These are phyloP conservation scores for Populus trichocarpa DNA, from an alignment of 441 rosid species.

Conservation along the genomic window DNA sequence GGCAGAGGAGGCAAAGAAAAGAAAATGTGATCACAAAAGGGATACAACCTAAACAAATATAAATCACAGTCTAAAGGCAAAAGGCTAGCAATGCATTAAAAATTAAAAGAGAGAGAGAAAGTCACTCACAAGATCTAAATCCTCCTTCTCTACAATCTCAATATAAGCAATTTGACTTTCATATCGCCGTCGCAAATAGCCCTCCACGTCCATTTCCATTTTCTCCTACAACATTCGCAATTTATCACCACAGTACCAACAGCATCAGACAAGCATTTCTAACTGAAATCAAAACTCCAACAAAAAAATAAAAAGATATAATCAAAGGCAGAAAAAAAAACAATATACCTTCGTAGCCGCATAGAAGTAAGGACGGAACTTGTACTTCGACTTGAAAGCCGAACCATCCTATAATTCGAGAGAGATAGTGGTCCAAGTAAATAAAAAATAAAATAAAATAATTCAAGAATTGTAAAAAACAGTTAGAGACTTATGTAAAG, in stretches of 20 bases:
- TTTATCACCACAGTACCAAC: slow-evolving; percentile 1
- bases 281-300: slow-evolving; percentile 14
- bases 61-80: neutral
- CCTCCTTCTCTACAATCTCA: slow-evolving; percentile 84
- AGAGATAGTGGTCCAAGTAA: neutral
- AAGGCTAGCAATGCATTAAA: neutral
- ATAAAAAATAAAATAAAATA: slow-evolving; percentile 5
- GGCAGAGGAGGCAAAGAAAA: neutral
- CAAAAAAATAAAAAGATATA: slow-evolving; percentile 5
- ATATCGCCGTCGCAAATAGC: slow-evolving; percentile 74
- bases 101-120: neutral
- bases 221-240: slow-evolving; percentile 42
- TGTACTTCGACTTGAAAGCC: slow-evolving; percentile 85
- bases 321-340: neutral
- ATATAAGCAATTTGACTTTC: slow-evolving; percentile 82
- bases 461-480: neutral
- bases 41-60: neutral
- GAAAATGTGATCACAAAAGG: neutral
- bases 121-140: slow-evolving; percentile 83
- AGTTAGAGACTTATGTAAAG: neutral
- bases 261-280: neutral
- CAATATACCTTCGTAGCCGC: slow-evolving; percentile 69
- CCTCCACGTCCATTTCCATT: slow-evolving; percentile 89
- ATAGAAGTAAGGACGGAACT: slow-evolving; percentile 91
- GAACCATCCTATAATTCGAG: slow-evolving; percentile 68